phyloP scores from a whole-genome alignment of 176 grass and related monocot species.

The Phyllostachys edulis region DNA sequence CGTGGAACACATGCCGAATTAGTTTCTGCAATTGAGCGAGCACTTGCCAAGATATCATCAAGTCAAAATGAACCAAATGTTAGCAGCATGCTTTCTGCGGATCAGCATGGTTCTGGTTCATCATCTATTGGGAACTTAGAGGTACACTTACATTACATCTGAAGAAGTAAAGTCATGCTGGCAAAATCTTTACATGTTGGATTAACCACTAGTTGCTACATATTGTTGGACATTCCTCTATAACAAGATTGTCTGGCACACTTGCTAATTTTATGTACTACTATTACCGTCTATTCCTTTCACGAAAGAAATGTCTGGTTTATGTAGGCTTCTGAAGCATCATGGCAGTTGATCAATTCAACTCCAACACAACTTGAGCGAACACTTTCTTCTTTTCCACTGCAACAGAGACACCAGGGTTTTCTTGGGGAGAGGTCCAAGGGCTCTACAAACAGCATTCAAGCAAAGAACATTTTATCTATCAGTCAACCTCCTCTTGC shows the following conservation, averaged over 20 bases:
- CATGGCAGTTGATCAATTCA: constrained; percentile 77
- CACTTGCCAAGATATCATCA: constrained; percentile 86
- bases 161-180: constrained; percentile 6
- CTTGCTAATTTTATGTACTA: neutral
- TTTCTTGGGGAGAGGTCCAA: constrained; percentile 70
- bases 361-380: constrained; percentile 64
- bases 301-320: constrained; percentile 1
- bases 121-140: constrained; percentile 69
- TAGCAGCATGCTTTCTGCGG: constrained; percentile 45
- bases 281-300: neutral
- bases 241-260: neutral
- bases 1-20: constrained; percentile 77
- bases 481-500: constrained; percentile 45
- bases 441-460: constrained; percentile 40
- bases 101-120: constrained; percentile 67
- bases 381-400: constrained; percentile 62
- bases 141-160: constrained; percentile 44
- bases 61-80: constrained; percentile 83
- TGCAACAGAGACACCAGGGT: constrained; percentile 76
- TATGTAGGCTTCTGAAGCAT: constrained; percentile 70
- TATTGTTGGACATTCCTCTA: neutral
- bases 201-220: neutral
- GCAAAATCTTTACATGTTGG: neutral
- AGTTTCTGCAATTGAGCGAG: constrained; percentile 73
- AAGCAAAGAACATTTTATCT: constrained; percentile 55